phyloP scores from a whole-genome alignment of 2,329 filamentous ascomycete genomes.

The Aspergillus ustus region DNA sequence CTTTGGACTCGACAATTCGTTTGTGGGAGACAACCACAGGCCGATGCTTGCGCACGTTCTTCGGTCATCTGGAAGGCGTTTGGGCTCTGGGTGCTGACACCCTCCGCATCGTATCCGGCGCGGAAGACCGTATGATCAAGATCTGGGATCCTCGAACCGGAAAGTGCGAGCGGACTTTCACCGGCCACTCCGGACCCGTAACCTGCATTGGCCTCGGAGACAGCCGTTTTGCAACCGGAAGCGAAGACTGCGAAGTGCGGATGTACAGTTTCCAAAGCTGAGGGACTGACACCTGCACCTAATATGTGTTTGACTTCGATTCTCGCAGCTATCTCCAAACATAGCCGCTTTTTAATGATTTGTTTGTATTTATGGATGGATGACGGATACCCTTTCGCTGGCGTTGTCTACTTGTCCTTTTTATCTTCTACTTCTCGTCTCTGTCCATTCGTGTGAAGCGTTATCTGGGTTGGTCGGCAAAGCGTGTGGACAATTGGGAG shows the following conservation, averaged over 20 bases:
- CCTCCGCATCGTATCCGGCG: constrained; percentile 82
- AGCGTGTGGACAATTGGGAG: neutral
- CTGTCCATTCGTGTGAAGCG: neutral
- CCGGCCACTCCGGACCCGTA: constrained; percentile 86
- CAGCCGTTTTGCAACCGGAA: constrained; percentile 84
- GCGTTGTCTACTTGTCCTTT: constrained; percentile 8
- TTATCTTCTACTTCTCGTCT: neutral
- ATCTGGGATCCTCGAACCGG: constrained; percentile 92
- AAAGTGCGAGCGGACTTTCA: constrained; percentile 89
- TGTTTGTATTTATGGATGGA: constrained; percentile 15
- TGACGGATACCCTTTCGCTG: constrained; percentile 18
- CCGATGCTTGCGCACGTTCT: constrained; percentile 86
- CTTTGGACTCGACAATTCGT: constrained; percentile 87
- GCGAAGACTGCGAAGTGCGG: constrained; percentile 89
- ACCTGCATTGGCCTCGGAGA: constrained; percentile 93
- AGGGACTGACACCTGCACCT: neutral
- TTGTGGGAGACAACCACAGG: constrained; percentile 88
- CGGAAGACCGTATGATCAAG: constrained; percentile 94
- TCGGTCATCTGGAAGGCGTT: constrained; percentile 93
- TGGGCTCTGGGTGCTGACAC: constrained; percentile 93
- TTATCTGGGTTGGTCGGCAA: neutral
- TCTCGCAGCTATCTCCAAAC: neutral
- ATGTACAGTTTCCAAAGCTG: constrained; percentile 73
- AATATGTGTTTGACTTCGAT: neutral
- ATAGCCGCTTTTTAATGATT: constrained; percentile 8